phyloP scores from a whole-genome alignment of 2,329 filamentous ascomycete species.

The Fusarium sp. region DNA sequence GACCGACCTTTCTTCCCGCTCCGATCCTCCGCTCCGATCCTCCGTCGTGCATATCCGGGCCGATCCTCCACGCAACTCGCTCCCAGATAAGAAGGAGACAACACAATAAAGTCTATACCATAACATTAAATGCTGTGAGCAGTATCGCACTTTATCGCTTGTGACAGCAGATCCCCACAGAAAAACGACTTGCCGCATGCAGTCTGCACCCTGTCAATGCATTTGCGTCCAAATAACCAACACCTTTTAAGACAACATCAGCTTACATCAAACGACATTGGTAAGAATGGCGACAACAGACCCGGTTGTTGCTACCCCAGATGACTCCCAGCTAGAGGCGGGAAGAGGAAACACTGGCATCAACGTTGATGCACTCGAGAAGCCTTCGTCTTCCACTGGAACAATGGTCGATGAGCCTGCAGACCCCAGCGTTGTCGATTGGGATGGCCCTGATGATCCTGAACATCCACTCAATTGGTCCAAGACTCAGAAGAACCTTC shows the following conservation, averaged over 20 bases:
- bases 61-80: conserved; percentile 4
- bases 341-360: not conserved
- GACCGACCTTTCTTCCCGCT: not conserved
- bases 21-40: conserved; percentile 18
- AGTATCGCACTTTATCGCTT: not conserved
- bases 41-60: conserved; percentile 10
- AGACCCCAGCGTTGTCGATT: conserved; percentile 63
- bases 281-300: not conserved
- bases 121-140: not conserved
- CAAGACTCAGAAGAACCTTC: conserved; percentile 55
- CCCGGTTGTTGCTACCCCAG: not conserved
- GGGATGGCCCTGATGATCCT: conserved; percentile 65
- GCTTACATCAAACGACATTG: not conserved
- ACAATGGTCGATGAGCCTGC: not conserved
- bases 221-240: not conserved
- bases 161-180: not conserved
- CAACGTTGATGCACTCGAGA: not conserved
- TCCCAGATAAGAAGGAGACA: not conserved
- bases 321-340: not conserved
- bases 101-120: not conserved
- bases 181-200: not conserved
- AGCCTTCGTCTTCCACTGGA: not conserved
- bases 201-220: not conserved
- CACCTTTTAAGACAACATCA: not conserved
- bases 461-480: conserved; percentile 75